These are phyloP conservation scores for Sordaria brevicollis DNA, from an alignment of 495 filamentous ascomycete genomes.

Conservation along the genomic window DNA sequence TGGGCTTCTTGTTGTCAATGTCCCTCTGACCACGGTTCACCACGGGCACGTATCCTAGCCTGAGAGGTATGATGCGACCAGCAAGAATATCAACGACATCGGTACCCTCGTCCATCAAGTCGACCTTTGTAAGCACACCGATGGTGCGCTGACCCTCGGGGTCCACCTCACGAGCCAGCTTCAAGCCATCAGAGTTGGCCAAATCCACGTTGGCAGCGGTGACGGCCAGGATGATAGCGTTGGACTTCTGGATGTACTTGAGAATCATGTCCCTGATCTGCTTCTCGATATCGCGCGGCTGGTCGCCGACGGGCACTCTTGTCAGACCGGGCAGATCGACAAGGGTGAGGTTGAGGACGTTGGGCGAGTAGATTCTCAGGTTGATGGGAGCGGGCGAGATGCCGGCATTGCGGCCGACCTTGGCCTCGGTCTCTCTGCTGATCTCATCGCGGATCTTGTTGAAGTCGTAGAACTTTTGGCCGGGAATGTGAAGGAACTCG, in stretches of 20 bases:
- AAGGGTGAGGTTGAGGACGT: conserved; percentile 93
- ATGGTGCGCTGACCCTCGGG: conserved; percentile 97
- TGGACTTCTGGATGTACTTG: conserved; percentile 96
- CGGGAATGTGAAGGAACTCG: conserved; percentile 96
- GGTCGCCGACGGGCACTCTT: conserved; percentile 95
- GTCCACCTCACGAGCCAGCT: conserved; percentile 94
- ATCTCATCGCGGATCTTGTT: conserved; percentile 99
- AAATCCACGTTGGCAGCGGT: conserved; percentile 95
- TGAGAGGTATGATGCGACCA: conserved; percentile 91
- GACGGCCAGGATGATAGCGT: conserved; percentile 95
- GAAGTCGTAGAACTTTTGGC: conserved; percentile 98
- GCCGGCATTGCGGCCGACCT: conserved; percentile 91
- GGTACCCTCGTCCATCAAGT: conserved; percentile 98
- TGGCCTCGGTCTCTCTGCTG: conserved; percentile 88
- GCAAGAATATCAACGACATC: conserved; percentile 99
- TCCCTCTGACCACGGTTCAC: conserved; percentile 98
- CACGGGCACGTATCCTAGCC: conserved; percentile 94
- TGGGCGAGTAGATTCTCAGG: conserved; percentile 93
- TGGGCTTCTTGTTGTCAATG: conserved; percentile 92
- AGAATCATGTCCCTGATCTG: conserved; percentile 98
- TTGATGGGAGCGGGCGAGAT: conserved; percentile 96
- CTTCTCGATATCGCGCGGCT: conserved; percentile 94
- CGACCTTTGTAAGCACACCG: conserved; percentile 97
- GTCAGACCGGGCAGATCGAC: conserved; percentile 97
- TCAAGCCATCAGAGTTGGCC: conserved; percentile 96